Evolutionary conservation across 768 basidiomycete species (phyloP), one percentile per base, ranked within the genome.

Genomic region (Serendipita sp.): DNA sequence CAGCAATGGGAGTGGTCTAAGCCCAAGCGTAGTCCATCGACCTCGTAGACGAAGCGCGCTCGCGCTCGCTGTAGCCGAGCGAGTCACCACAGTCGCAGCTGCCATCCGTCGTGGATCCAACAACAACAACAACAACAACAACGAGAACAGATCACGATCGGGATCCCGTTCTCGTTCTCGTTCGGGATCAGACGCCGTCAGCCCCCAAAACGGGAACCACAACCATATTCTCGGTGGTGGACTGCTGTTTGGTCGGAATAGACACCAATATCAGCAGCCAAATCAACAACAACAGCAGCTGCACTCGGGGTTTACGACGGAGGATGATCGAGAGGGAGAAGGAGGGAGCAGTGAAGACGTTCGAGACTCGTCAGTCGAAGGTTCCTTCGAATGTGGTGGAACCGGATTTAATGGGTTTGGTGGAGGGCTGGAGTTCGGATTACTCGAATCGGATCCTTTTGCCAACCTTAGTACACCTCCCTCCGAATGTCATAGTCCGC

Each of bases 301-400:
- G 8, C 24, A 16, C 32, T 60, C 56, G 16, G 56, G 24, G 3
- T 60, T 24, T n/a, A 60, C 56, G 5, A 60, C 56, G 10, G 56
- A 60, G 35, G 56, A 60, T 37, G 56, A 60, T 60, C 18, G 56
- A n/a, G 56, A 60, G 41, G 41, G 13, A n/a, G 56, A 60, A 13
- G 41, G 13, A 13, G 13, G 41, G 11, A 60, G 30, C n/a, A 60
- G 56, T 18, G 56, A 60, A n/a, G 56, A 60, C n/a, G 16, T 37
- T 2, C 56, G 35, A 41, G 5, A 5, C 41, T 41, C 13, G 5
- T 60, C 56, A 30, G 37, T 60, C 16, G 56, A 60, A 32, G 56
- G 35, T 60, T 28, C 18, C 18, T 13, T 13, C 41, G 5, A 8
- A 1, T 24, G 24, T 24, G 24, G 24, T 24, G 24, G 24, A 24